Conservation (phyloP, 495 filamentous ascomycete species). For the Penicillium bovifimosum region DNA sequence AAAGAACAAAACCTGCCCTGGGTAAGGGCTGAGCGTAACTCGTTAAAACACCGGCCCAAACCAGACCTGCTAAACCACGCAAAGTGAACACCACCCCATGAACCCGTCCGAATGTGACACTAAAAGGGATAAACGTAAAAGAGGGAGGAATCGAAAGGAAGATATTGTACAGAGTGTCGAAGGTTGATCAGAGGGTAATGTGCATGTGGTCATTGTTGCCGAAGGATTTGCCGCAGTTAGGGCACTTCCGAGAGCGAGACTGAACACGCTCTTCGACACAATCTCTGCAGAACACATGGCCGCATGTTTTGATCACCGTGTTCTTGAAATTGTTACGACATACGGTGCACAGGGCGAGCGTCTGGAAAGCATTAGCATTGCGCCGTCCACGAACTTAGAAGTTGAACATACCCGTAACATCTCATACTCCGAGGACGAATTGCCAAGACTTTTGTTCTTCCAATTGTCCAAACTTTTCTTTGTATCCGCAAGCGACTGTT, state of each 20-base stretch:
- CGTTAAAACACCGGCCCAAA: conserved; percentile 38
- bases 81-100: conserved; percentile 39
- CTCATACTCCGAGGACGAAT: conserved; percentile 74
- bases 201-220: conserved; percentile 82
- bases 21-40: conserved; percentile 12
- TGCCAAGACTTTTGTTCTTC: conserved; percentile 74
- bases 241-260: conserved; percentile 90
- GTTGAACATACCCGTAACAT: conserved; percentile 68
- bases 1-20: conserved; percentile 6
- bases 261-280: conserved; percentile 82
- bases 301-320: conserved; percentile 84
- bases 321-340: conserved; percentile 91
- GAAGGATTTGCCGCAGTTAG: conserved; percentile 85
- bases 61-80: conserved; percentile 35
- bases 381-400: background rate
- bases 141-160: conserved; percentile 13
- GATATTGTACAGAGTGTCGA: conserved; percentile 36
- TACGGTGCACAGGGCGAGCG: conserved; percentile 81
- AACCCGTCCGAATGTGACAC: conserved; percentile 30
- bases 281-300: conserved; percentile 89
- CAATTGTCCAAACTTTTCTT: conserved; percentile 72
- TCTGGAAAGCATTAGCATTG: conserved; percentile 44
- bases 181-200: conserved; percentile 43
- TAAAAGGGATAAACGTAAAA: conserved; percentile 16
- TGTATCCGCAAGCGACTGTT: conserved; percentile 65